Evolutionary conservation across 306 rosid species (phyloP).

Genomic region (Erythrophleum fordii): DNA sequence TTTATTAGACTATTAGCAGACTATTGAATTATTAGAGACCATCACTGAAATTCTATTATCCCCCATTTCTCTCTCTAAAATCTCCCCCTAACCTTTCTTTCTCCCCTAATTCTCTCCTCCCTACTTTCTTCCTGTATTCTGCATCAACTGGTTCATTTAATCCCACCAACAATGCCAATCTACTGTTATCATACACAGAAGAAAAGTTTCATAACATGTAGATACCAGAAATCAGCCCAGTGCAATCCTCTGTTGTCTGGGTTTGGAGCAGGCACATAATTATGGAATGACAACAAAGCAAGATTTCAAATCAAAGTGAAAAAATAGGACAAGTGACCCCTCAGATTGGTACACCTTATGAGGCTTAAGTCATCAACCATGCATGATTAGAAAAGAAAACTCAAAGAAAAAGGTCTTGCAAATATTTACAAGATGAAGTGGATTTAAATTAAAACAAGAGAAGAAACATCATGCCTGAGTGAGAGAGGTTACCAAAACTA

Average conservation of each 20-base stretch:
- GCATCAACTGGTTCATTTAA: no score
- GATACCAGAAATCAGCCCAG: not conserved
- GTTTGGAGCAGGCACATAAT: constrained; percentile 30
- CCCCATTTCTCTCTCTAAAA: no score
- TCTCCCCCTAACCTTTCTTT: no score
- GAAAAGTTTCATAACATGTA: not conserved
- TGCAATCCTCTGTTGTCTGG: constrained; percentile 3
- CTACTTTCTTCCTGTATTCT: no score
- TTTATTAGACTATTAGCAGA: no score
- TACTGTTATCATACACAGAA: not conserved
- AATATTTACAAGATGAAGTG: constrained; percentile 18
- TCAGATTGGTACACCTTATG: not conserved
- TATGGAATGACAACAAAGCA: constrained; percentile 21
- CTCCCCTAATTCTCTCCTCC: no score
- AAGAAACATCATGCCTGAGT: constrained; percentile 22
- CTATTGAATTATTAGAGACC: no score
- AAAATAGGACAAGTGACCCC: not conserved
- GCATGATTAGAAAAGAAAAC: constrained; percentile 18
- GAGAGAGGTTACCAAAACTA: constrained; percentile 38
- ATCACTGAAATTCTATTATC: no score
- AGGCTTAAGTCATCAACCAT: not conserved
- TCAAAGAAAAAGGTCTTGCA: not conserved
- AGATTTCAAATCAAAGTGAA: constrained; percentile 24
- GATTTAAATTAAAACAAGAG: constrained; percentile 34
- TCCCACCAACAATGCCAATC: not conserved